phyloP scores from a whole-genome alignment of 345 rosid species.

The Lepidium sativum region DNA sequence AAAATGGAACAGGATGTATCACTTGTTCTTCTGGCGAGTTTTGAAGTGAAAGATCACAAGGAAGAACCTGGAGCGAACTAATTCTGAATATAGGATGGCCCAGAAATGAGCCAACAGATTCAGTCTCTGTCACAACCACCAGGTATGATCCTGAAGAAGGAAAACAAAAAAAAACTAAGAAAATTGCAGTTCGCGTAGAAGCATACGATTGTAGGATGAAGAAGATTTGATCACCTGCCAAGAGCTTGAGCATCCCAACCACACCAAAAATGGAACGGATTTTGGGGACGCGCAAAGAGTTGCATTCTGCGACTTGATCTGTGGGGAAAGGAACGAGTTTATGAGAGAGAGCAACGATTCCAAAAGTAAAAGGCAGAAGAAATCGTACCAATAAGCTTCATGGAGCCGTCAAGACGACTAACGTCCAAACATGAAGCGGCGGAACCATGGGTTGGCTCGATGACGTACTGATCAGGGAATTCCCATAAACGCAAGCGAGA shows the following conservation, averaged over 20 bases:
- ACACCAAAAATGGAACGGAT: conserved; percentile 70
- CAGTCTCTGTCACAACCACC: conserved; percentile 64
- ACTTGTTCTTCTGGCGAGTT: conserved; percentile 67
- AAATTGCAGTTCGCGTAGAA: not conserved
- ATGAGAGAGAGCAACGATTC: not conserved
- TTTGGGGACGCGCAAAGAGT: conserved; percentile 70
- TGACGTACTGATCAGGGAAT: conserved; percentile 81
- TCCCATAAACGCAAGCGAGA: conserved; percentile 87
- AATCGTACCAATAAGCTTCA: conserved; percentile 56
- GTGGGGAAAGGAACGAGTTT: not conserved
- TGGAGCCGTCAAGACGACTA: conserved; percentile 64
- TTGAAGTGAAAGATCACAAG: conserved; percentile 71
- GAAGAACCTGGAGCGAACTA: conserved; percentile 61
- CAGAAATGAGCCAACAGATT: conserved; percentile 70
- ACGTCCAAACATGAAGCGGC: conserved; percentile 52
- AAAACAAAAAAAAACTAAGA: not conserved
- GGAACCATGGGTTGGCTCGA: conserved; percentile 92
- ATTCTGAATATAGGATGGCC: conserved; percentile 72
- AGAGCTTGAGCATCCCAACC: conserved; percentile 82
- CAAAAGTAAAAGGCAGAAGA: not conserved
- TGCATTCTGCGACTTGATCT: conserved; percentile 72
- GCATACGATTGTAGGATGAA: not conserved
- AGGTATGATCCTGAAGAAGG: conserved; percentile 64
- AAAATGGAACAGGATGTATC: not conserved
- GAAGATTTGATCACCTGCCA: conserved; percentile 44